Conservation (phyloP, 2,329 filamentous ascomycete species). For the Xylaria sp. region DNA sequence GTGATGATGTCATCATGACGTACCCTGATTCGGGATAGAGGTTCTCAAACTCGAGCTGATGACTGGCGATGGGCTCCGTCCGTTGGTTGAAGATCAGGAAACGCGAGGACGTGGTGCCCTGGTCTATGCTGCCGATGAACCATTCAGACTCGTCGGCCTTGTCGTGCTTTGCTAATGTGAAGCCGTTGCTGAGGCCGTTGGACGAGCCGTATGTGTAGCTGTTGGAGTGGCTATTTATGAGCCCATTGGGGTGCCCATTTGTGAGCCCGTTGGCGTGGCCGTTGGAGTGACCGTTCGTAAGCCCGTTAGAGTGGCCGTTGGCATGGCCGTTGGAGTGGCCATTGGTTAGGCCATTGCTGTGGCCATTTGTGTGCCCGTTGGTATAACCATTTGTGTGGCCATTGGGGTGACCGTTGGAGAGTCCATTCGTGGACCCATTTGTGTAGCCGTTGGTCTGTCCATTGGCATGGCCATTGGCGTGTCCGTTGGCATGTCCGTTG, state of each 20-base stretch:
- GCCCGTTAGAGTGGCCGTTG: slow-evolving; percentile 11
- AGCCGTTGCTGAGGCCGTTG: slow-evolving; percentile 2
- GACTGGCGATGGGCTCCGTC: slow-evolving; percentile 77
- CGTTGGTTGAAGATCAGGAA: slow-evolving; percentile 87
- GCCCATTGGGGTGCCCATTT: too few species aligned
- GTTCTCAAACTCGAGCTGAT: slow-evolving; percentile 87
- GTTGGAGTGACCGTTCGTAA: slow-evolving; percentile 39
- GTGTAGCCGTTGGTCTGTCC: slow-evolving; percentile 5
- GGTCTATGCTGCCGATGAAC: slow-evolving; percentile 87
- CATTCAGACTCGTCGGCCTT: slow-evolving; percentile 52
- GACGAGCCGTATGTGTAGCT: too few species aligned
- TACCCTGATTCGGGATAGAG: slow-evolving; percentile 84
- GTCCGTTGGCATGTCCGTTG: slow-evolving; percentile 7
- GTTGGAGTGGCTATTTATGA: too few species aligned
- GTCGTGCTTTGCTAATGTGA: slow-evolving; percentile 9
- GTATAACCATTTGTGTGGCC: slow-evolving; percentile 7
- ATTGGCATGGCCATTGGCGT: slow-evolving; percentile 7
- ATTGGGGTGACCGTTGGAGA: slow-evolving; percentile 11
- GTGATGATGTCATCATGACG: slow-evolving; percentile 39
- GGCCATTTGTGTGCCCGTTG: slow-evolving; percentile 5
- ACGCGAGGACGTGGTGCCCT: slow-evolving; percentile 85
- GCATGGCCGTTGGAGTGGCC: slow-evolving; percentile 1
- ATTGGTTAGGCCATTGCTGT: neutral
- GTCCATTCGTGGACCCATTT: slow-evolving; percentile 12
- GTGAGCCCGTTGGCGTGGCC: neutral